Percentiles rank a stretch among this genome's conserved stretches.
Evolutionary conservation across 192 early-diverging fungal genomes (phyloP).

Genomic region (Phycomyces blakesleeanus): DNA sequence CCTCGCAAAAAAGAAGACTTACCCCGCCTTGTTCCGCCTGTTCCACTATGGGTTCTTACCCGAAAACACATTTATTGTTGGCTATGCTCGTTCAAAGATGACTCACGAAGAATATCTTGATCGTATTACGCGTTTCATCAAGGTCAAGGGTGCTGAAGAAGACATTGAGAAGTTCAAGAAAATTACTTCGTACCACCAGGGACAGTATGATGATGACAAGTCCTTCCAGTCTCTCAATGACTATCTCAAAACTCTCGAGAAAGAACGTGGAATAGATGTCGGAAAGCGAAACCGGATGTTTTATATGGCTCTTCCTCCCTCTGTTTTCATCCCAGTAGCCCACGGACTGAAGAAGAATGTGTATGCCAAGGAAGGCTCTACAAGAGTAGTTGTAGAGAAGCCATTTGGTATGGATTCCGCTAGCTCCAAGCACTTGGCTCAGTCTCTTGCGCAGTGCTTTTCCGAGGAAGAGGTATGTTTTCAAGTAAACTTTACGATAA

Average conservation of each 20-base stretch:
- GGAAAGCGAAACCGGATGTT: conserved; percentile 54
- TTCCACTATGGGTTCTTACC: conserved; percentile 81
- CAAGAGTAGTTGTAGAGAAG: conserved; percentile 90
- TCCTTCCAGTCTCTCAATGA: conserved; percentile 62
- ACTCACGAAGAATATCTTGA: conserved; percentile 70
- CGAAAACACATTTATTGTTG: conserved; percentile 68
- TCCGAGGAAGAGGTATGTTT: conserved; percentile 51
- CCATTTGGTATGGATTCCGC: conserved; percentile 91
- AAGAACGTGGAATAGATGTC: conserved; percentile 23
- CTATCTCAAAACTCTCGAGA: conserved; percentile 60
- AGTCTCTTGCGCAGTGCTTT: too few species aligned
- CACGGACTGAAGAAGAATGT: conserved; percentile 65
- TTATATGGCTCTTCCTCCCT: conserved; percentile 88
- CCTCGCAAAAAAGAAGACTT: conserved; percentile 95
- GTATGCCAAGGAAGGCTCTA: conserved; percentile 62
- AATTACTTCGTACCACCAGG: conserved; percentile 70
- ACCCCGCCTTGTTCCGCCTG: conserved; percentile 87
- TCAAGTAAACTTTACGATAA: too few species aligned
- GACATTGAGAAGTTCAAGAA: conserved; percentile 60
- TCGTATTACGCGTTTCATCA: conserved; percentile 60
- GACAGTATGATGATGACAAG: conserved; percentile 76
- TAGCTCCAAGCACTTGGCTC: conserved; percentile 57
- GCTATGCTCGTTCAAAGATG: conserved; percentile 87
- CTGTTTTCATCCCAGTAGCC: conserved; percentile 82
- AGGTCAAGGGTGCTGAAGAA: conserved; percentile 43